Percentiles rank a stretch among this genome's conserved stretches.
These are phyloP conservation scores for Pythium pyrilobum DNA, from an alignment of 352 stramenopile genomes.

Conservation along the genomic window DNA sequence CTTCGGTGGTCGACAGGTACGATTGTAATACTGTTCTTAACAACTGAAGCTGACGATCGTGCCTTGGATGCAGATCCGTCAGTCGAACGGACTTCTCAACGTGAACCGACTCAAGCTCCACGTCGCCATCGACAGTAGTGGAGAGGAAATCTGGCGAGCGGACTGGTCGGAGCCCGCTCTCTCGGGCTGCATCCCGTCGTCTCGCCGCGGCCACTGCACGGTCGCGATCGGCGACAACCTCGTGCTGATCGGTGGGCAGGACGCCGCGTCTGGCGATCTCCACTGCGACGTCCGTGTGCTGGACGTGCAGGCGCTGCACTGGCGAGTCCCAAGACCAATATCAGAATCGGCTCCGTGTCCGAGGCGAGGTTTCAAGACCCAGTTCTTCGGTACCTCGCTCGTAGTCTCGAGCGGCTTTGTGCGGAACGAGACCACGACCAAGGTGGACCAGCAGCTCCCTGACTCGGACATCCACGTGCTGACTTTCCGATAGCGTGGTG, in stretches of 20 bases:
- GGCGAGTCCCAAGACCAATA: conserved; percentile 25
- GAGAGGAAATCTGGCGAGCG: conserved; percentile 10
- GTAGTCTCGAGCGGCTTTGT: conserved; percentile 76
- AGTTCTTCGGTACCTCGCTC: conserved; percentile 71
- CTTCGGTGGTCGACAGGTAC: conserved; percentile 62
- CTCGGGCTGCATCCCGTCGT: conserved; percentile 31
- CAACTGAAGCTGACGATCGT: not conserved
- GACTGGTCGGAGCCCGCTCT: conserved; percentile 36
- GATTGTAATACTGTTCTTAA: not conserved
- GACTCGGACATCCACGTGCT: conserved; percentile 59
- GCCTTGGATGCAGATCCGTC: conserved; percentile 33
- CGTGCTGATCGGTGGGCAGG: conserved; percentile 61
- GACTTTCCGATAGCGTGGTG: conserved; percentile 3
- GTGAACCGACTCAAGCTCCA: conserved; percentile 30
- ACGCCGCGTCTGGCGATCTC: conserved; percentile 36
- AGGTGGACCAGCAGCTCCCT: conserved; percentile 48
- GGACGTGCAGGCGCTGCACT: conserved; percentile 26
- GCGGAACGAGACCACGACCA: conserved; percentile 24
- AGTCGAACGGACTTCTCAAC: conserved; percentile 58
- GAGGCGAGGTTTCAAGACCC: conserved; percentile 70
- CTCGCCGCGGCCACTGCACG: conserved; percentile 57
- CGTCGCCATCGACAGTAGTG: not conserved
- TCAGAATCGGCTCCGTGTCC: conserved; percentile 37
- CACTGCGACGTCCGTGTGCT: conserved; percentile 49
- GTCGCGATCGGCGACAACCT: conserved; percentile 48